Evolutionary conservation across 495 filamentous ascomycete genomes (phyloP).

Genomic region (Penicillium psychrofluorescens): DNA sequence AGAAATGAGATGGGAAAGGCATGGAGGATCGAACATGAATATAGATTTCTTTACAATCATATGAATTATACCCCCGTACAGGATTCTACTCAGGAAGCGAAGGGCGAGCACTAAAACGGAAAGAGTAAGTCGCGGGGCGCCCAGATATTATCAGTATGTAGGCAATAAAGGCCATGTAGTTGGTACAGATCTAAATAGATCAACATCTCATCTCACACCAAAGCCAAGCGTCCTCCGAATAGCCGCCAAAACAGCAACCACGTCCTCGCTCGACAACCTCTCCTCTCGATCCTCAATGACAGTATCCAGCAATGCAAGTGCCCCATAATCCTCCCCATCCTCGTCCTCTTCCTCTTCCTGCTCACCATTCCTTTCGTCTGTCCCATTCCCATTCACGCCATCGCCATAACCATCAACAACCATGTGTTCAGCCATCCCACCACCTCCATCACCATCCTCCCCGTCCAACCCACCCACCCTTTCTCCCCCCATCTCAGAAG

Average conservation of each 20-base stretch:
- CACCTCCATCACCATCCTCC: constrained; percentile 2
- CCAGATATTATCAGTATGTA: too few species aligned
- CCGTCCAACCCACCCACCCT: background rate
- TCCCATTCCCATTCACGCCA: constrained; percentile 12
- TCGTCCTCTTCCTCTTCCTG: constrained; percentile 13
- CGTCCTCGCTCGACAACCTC: constrained; percentile 30
- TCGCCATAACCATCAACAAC: constrained; percentile 6
- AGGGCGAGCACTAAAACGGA: too few species aligned
- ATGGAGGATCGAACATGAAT: too few species aligned
- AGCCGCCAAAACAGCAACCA: constrained; percentile 24
- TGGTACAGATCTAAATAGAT: too few species aligned
- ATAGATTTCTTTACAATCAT: too few species aligned
- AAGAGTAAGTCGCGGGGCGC: too few species aligned
- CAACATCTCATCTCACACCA: background rate
- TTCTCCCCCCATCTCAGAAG: too few species aligned
- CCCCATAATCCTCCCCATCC: constrained; percentile 28
- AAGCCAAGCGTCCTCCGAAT: constrained; percentile 27
- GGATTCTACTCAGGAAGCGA: too few species aligned
- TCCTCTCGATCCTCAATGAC: constrained; percentile 40
- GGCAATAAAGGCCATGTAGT: too few species aligned
- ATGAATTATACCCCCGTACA: too few species aligned
- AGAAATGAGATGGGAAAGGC: too few species aligned
- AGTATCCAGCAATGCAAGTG: constrained; percentile 31
- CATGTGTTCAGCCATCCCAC: background rate
- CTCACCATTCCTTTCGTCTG: constrained; percentile 14